A percentile compares a stretch with the other conserved stretches of the same genome.
Conservation (phyloP, 2,329 filamentous ascomycete genomes). For the Penicillium corylophilum region DNA sequence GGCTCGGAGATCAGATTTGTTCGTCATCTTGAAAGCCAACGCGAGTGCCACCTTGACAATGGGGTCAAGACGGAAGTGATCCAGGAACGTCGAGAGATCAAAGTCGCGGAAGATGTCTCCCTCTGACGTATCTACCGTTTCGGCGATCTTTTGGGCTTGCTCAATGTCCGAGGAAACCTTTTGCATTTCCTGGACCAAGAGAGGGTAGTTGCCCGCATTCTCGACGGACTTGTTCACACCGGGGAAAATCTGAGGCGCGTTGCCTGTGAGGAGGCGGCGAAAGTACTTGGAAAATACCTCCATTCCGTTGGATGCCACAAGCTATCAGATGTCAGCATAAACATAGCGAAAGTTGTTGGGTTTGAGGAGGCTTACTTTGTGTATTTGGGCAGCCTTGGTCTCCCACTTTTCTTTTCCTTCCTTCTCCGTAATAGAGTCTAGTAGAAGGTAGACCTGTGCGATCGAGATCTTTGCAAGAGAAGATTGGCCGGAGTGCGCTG, state of each 20-base stretch:
- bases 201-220: constrained; percentile 77
- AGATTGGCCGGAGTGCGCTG: constrained; percentile 50
- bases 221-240: constrained; percentile 70
- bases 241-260: constrained; percentile 88
- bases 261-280: constrained; percentile 84
- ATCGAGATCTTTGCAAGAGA: constrained; percentile 90
- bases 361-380: constrained; percentile 66
- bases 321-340: constrained; percentile 49
- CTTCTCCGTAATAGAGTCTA: constrained; percentile 94
- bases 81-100: constrained; percentile 90
- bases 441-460: constrained; percentile 89
- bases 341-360: not conserved
- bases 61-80: constrained; percentile 91
- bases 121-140: constrained; percentile 85
- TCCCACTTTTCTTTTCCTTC: constrained; percentile 91
- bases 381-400: constrained; percentile 83
- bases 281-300: constrained; percentile 97
- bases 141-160: constrained; percentile 86
- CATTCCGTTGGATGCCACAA: constrained; percentile 98
- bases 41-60: constrained; percentile 84
- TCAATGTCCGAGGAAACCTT: constrained; percentile 78
- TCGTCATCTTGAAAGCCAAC: constrained; percentile 81
- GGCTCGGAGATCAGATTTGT: constrained; percentile 75
- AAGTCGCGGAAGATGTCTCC: constrained; percentile 95
- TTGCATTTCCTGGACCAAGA: constrained; percentile 79